Evolutionary conservation across 169 alveolate genomes (phyloP), one percentile per base, ranked within the genome.

Genomic region (Plasmodium gallinaceum): DNA sequence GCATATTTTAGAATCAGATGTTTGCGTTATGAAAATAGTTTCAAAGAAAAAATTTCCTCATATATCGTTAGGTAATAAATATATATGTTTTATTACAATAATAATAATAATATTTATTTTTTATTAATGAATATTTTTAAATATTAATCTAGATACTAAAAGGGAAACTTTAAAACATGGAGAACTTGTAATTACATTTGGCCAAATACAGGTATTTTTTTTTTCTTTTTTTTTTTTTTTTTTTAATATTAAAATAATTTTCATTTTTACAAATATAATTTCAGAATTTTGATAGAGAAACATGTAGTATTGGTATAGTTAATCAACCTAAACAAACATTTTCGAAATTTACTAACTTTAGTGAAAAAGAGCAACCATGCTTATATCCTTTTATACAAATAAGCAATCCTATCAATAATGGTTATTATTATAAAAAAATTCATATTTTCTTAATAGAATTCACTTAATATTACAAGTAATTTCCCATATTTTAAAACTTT

Each of bases 331-430:
- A 70, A 62, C 89, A 78, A 42, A 78, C 89, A 0, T 78, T 78
- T 43, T 37, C 89, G 18, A 78, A 46, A 42, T 78, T 78, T 46
- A 62, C 20, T 64, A 78, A 48, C 42, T 78, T 78, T 78, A 65
- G 22, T 65, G 78, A 51, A 51, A 54, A 78, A 20, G 42, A 66
- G 43, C 14, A 78, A 58, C 18, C 76, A 54, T 46, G 78, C 26
- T 24, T 78, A 9, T 78, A 78, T 24, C 89, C 89, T 24, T 78
- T 78, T 58, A 65, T 78, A 64, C 89, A 78, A 65, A 78, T 78
- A 64, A 64, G 78, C 74, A 78, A 78, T 66, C 78, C 89, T 68
- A 78, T 78, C n/a, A 78, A 78, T 43, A 78, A 78, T 26, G 89
- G 89, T 78, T 48, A n/a, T 72, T 7, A 73, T 58, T 73, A 7